phyloP scores from a whole-genome alignment of 1,284 basidiomycete genomes.

The Heterobasidion occidentale region DNA sequence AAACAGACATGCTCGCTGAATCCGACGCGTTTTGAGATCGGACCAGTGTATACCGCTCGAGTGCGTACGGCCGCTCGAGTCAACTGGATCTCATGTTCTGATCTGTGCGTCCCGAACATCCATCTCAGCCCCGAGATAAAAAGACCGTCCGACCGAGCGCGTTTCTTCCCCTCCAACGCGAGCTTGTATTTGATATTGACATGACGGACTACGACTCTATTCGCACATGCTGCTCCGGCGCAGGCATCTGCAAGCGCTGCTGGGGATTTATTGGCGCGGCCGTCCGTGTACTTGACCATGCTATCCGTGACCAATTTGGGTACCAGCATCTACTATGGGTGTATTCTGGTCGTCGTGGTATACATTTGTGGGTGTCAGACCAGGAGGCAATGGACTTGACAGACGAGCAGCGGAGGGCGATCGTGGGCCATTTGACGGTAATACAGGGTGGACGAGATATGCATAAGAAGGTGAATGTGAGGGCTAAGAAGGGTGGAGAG shows the following conservation, averaged over 20 bases:
- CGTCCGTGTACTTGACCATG: constrained; percentile 79
- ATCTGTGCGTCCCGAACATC: background rate
- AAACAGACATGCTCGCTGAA: constrained; percentile 80
- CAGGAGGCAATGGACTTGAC: constrained; percentile 81
- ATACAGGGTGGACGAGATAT: constrained; percentile 80
- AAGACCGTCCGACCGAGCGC: constrained; percentile 76
- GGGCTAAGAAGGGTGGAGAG: constrained; percentile 26
- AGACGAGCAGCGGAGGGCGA: constrained; percentile 83
- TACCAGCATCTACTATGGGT: constrained; percentile 88
- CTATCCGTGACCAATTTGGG: constrained; percentile 83
- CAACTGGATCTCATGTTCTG: background rate
- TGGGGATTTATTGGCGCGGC: constrained; percentile 95
- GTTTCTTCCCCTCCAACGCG: constrained; percentile 77
- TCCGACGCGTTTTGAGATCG: constrained; percentile 94
- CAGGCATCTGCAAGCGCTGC: constrained; percentile 88
- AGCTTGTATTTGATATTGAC: constrained; percentile 99
- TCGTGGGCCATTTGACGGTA: constrained; percentile 86
- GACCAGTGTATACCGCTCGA: constrained; percentile 85
- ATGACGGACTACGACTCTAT: constrained; percentile 99
- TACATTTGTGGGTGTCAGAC: constrained; percentile 98
- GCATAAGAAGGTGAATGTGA: constrained; percentile 79
- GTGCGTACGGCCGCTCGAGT: constrained; percentile 34
- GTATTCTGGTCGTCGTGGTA: constrained; percentile 96
- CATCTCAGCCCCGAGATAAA: constrained; percentile 78
- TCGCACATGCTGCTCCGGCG: constrained; percentile 91